Evolutionary conservation across 2,329 filamentous ascomycete genomes (phyloP), one percentile per base, ranked within the genome.

Genomic region (Metarhizium robertsii): DNA sequence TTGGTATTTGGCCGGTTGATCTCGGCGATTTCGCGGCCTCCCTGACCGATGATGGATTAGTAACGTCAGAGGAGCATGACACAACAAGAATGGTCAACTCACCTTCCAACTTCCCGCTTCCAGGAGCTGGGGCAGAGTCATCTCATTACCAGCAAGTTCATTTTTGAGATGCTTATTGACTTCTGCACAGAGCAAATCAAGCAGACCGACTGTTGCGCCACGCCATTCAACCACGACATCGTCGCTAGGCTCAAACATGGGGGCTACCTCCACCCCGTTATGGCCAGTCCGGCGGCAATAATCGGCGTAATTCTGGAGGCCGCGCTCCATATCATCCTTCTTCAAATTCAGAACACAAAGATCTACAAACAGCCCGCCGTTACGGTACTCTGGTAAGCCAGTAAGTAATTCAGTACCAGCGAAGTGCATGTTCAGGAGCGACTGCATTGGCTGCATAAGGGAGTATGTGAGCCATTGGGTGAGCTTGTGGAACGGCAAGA

Each of bases 91-190:
- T 2, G 34, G 14, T 56, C 40, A 16, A 30, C 82, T 73, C 71
- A 94, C 92, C 88, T 97, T 97, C 92, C 94, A 99, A 67, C 90
- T 95, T 53, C 94, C 94, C 14, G 92, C 94, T 71, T 97, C 94
- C 18, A 99, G 78, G 75, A 99, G 84, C 70, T 99, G 94, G 6
- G 92, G 85, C 62, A 97, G 72, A 45, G 77, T 88, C 68, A 99
- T 73, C 61, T 92, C 84, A 42, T 82, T 75, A 3, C 88, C 90
- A 7, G 77, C 79, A 45, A 96, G 72, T 54, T 83, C 79, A 2
- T 64, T 66, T 55, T 81, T 83, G 50, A 96, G 73, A 45, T 76
- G 71, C 68, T 89, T 90, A 61, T 79, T 76, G 40, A 84, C 76
- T 51, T 79, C 76, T 2, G 59, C 61, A 54, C 76, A 76, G 43